Percentiles rank a stretch among this genome's conserved stretches.
These are phyloP conservation scores for Chrysoporthe puriensis DNA, from an alignment of 2,329 filamentous ascomycete genomes.

Conservation along the genomic window DNA sequence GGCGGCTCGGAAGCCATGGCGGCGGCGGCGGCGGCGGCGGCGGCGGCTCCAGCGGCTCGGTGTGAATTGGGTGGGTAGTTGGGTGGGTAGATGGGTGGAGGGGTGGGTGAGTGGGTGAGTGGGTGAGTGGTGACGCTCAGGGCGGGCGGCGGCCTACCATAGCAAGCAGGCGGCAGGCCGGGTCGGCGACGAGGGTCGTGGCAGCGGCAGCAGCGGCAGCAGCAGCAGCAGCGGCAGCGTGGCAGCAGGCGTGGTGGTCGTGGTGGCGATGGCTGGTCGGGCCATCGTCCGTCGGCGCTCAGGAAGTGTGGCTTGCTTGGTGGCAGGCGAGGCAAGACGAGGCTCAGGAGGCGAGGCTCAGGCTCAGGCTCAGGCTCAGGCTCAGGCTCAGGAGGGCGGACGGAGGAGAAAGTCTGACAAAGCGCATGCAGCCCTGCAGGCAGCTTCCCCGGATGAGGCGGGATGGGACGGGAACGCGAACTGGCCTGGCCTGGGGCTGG, in stretches of 20 bases:
- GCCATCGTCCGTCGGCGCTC: conserved; percentile 4
- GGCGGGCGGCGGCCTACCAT: not conserved
- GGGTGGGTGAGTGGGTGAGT: conserved; percentile 13
- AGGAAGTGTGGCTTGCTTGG: not conserved
- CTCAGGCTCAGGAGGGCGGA: too few species aligned
- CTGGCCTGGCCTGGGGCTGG: not conserved
- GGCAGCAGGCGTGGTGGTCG: not conserved
- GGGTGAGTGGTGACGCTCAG: conserved; percentile 3
- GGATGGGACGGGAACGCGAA: conserved; percentile 1
- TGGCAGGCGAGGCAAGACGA: not conserved
- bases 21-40: conserved; percentile 4
- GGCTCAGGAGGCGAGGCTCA: too few species aligned
- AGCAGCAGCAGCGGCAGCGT: not conserved
- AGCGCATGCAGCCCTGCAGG: not conserved
- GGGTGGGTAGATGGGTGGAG: too few species aligned
- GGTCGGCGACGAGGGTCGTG: not conserved
- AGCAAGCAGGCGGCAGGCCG: conserved; percentile 7
- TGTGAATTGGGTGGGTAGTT: too few species aligned
- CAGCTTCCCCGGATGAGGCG: not conserved
- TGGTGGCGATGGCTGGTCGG: not conserved
- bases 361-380: too few species aligned
- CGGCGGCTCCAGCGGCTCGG: too few species aligned
- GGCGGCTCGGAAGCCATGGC: conserved; percentile 40
- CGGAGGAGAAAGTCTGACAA: not conserved
- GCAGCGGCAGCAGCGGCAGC: too few species aligned